Evolutionary conservation across 1,284 basidiomycete genomes (phyloP).

Genomic region (Heterobasidion parviporum): DNA sequence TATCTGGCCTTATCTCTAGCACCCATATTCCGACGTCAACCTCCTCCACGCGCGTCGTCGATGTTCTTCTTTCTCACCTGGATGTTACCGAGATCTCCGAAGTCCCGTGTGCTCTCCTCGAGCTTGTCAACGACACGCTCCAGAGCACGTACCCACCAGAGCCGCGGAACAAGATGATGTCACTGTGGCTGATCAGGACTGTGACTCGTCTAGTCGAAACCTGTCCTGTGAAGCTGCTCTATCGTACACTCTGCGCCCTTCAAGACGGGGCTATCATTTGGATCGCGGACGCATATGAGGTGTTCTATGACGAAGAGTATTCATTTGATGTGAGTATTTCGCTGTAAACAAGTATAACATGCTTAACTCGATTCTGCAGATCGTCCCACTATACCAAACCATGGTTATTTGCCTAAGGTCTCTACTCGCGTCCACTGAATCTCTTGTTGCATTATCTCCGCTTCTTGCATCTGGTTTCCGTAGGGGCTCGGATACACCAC

Average conservation of each 20-base stretch:
- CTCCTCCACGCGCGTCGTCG: constrained; percentile 43
- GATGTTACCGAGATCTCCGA: constrained; percentile 44
- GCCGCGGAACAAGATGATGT: constrained; percentile 39
- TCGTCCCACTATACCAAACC: constrained; percentile 52
- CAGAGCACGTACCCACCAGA: constrained; percentile 58
- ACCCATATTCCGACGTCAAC: constrained; percentile 33
- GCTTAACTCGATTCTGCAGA: constrained; percentile 22
- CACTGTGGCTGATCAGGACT: constrained; percentile 54
- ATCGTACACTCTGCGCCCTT: constrained; percentile 35
- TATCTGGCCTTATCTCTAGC: constrained; percentile 38
- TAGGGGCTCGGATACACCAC: constrained; percentile 36
- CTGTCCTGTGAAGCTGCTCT: constrained; percentile 39
- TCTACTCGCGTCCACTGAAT: constrained; percentile 27
- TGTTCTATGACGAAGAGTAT: constrained; percentile 46
- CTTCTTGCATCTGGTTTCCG: constrained; percentile 47
- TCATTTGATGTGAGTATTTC: constrained; percentile 40
- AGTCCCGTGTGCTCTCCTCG: constrained; percentile 28
- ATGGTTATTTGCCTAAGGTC: constrained; percentile 39
- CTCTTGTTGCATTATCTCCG: constrained; percentile 35
- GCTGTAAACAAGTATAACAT: background rate
- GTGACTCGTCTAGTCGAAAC: constrained; percentile 42
- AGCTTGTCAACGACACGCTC: constrained; percentile 51
- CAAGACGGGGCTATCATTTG: constrained; percentile 53
- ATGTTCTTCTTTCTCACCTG: constrained; percentile 48
- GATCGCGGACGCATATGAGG: constrained; percentile 49